Evolutionary conservation across 176 grass and related monocot genomes (phyloP), one percentile per base, ranked within the genome.

Genomic region (Eleusine coracana): DNA sequence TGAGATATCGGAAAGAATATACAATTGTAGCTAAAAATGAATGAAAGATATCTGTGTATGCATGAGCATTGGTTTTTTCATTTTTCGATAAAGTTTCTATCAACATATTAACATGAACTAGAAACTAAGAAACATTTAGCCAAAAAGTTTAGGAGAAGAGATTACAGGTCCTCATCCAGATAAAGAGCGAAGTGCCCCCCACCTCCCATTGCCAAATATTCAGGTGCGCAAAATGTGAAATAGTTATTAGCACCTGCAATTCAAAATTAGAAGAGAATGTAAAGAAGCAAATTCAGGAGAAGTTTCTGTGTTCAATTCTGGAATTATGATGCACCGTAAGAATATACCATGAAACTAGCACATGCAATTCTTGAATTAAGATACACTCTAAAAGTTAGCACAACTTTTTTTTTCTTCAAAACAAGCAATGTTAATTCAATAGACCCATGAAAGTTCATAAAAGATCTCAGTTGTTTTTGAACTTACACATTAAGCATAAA

Each of bases 171-270:
- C 80, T 84, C 91, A 75, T 88, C 93, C 10, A 99, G 89, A 84
- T 99, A 96, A 64, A 99, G 93, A 25, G 93, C 93, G 63, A 99
- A 99, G 74, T 96, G 96, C 77, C 89, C 89, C 51, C 96, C 96
- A 72, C 96, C 96, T 51, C 96, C 96, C 87, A 99, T 82, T 31
- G 93, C 96, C 87, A 99, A 79, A 77, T 87, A 98, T 16, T 98
- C 83, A 0, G 87, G 78, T 27, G 92, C 85, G 46, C 93, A 98
- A 42, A 92, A 77, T 5, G 93, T 98, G 83, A 95, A 98, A 86
- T 98, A 96, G 75, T 90, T 90, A 90, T 98, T 98, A 76, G 83
- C 80, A 93, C 96, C 96, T 98, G 77, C 71, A 88, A 68, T 31
- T 89, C 17, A 80, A 85, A 80, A 81, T 71, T 49, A 45, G 5